phyloP scores from a whole-genome alignment of 345 rosid species.

The Populus simonii region DNA sequence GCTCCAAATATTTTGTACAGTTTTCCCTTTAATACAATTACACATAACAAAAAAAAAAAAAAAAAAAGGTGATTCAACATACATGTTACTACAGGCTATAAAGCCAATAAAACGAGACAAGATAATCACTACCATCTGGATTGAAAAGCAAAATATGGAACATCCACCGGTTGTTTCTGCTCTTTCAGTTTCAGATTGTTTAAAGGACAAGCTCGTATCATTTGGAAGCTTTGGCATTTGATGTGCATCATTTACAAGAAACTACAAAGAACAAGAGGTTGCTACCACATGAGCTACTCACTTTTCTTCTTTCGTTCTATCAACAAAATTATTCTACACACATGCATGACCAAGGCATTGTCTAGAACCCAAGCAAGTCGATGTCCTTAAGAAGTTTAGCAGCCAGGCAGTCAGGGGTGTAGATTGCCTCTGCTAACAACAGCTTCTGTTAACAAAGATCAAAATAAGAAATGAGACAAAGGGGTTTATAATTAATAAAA shows the following conservation, averaged over 20 bases:
- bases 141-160: background rate
- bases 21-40: no score
- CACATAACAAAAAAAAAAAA: no score
- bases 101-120: background rate
- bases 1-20: no score
- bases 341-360: no score
- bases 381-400: no score
- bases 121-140: background rate
- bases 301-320: background rate
- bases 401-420: no score
- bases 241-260: background rate
- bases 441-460: no score
- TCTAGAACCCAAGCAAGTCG: no score
- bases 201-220: background rate
- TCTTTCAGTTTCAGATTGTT: background rate
- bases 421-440: no score
- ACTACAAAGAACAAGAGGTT: background rate
- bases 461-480: no score
- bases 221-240: background rate
- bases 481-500: no score
- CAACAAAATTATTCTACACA: no score
- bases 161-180: background rate
- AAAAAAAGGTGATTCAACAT: background rate
- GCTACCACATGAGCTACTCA: background rate
- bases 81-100: background rate